Evolutionary conservation across 1,139 yeast genomes (phyloP), one percentile per base, ranked within the genome.

Genomic region (Keqinozyma sinolaborantium): DNA sequence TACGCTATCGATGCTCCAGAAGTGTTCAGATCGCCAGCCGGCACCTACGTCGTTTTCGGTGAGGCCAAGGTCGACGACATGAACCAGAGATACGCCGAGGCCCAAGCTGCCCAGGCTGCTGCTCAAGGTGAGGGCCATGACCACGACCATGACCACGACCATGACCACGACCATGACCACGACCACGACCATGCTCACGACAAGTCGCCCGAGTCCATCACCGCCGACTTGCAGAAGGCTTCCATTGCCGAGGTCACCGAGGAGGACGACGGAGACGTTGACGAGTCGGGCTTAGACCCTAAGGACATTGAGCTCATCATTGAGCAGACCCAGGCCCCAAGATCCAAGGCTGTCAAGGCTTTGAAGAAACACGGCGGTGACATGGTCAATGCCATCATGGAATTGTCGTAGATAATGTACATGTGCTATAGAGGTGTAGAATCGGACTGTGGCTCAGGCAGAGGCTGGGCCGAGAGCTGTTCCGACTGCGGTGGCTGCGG

Each of bases 31-130:
- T 82, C 95, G 45, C 76, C 83, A 51, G 94, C 95, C 57, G 96
- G 97, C 61, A 82, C 95, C 53, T 92, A 84, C 73, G 82, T 92
- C 53, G 97, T 92, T 47, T 90, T 92, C 55, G 98, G 98, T 69
- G 97, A 90, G 71, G 95, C 96, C 61, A 86, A 87, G 79, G 85
- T 86, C 50, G 96, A 88, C 63, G 95, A 87, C 71, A 69, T 84
- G 67, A 80, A 81, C 71, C 79, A 83, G 69, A 81, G 88, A 76
- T 71, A 74, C 51, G 80, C 80, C 48, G 81, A 76, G 62, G 81
- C 79, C 62, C 83, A 80, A 56, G 85, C 86, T 49, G 81, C 79
- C 58, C 70, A 72, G 50, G 74, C 77, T 57, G 82, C 82, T 45
- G 60, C 56, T 39, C 53, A 48, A 30, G 54, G 51, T 26, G 67